Evolutionary conservation across 352 stramenopile genomes (phyloP), one percentile per base, ranked within the genome.

Genomic region (Halophytophthora polymorphica): DNA sequence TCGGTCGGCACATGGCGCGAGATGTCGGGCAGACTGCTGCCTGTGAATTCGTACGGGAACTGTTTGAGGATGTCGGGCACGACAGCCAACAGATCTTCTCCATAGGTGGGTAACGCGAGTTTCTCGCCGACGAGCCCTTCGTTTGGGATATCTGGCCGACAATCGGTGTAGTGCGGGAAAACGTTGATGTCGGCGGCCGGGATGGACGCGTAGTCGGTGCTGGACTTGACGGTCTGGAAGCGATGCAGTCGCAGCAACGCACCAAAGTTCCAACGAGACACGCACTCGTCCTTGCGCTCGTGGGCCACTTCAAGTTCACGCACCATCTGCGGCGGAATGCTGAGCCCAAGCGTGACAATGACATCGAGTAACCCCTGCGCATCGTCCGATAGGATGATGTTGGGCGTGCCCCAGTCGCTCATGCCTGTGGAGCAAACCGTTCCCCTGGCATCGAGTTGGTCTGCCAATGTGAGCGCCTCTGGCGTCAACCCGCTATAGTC

Each of bases 131-230:
- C 33, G 18, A 17, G 29, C 6, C 38, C 38, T 28, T 50, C 44
- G 29, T 41, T 41, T 18, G 44, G 23, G 12, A 50, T 31, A 19
- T 15, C 17, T 3, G 17, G 14, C 7, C 44, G 44, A 31, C 44
- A 50, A 3, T 50, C 44, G n/a, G 44, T 50, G 34, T 43, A 52
- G 21, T 52, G 21, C 6, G 45, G 45, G n/a, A 52, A 52, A 12
- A 52, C 36, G 18, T 7, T 52, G 11, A 36, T 35, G 18, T 52
- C 45, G 11, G 33, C 33, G 13, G 45, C 33, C 10, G 33, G 34
- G 35, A 43, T 52, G 14, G 45, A 52, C 19, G 33, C 31, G 45
- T 43, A 52, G 5, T 43, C 33, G 19, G 19, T 19, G 21, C 31
- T 52, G 1, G 40, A 31, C 2, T 15, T 33, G 7, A 33, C 22